Conservation (phyloP, 2,329 filamentous ascomycete genomes). For the Sporothrix variecibatus region DNA sequence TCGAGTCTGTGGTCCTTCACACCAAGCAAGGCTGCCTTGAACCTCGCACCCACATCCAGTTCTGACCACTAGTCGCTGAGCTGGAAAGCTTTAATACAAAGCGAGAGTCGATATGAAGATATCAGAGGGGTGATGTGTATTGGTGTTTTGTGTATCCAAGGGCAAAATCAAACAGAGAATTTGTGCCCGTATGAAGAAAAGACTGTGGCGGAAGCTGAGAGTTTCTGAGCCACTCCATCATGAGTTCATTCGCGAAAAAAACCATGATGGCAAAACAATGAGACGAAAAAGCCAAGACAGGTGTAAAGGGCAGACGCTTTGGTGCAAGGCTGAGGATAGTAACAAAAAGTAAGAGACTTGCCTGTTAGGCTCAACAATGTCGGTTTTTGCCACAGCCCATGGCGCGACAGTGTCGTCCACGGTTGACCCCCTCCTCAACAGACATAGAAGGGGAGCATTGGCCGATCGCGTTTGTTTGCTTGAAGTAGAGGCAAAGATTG, state of each 20-base stretch:
- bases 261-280: neutral
- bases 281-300: neutral
- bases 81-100: neutral
- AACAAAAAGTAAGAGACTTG: constrained; percentile 17
- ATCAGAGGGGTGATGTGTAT: neutral
- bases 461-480: constrained; percentile 21
- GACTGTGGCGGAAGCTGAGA: neutral
- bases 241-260: neutral
- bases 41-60: neutral
- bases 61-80: neutral
- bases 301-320: neutral
- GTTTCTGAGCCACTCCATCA: neutral
- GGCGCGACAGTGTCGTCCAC: constrained; percentile 23
- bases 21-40: neutral
- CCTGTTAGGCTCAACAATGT: constrained; percentile 19
- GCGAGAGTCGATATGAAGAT: neutral
- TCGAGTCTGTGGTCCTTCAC: neutral
- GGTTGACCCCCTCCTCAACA: constrained; percentile 25
- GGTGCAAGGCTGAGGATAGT: neutral
- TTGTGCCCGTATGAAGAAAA: neutral
- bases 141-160: neutral
- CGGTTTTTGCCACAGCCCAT: constrained; percentile 18
- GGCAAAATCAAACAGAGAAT: neutral
- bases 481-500: neutral
- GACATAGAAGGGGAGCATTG: constrained; percentile 26